These are phyloP conservation scores for Endoconidiophora polonica DNA, from an alignment of 2,329 filamentous ascomycete species.

Conservation along the genomic window DNA sequence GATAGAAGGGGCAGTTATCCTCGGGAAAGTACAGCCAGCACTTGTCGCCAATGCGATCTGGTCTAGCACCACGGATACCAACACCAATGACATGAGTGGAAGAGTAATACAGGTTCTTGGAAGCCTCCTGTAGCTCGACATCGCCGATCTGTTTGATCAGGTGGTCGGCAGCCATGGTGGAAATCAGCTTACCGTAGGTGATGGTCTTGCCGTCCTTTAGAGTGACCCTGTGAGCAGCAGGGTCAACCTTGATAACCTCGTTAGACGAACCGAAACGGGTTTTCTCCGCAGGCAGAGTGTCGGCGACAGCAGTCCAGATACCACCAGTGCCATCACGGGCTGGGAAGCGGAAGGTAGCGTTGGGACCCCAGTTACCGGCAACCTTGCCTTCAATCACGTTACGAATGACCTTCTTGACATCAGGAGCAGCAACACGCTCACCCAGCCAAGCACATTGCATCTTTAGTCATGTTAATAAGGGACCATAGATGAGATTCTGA, in stretches of 20 bases:
- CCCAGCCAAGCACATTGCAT: conserved; percentile 99
- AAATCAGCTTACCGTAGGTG: conserved; percentile 82
- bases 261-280: conserved; percentile 76
- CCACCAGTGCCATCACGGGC: conserved; percentile 88
- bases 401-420: conserved; percentile 82
- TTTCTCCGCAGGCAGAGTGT: conserved; percentile 84
- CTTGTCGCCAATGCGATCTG: conserved; percentile 95
- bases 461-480: conserved; percentile 27
- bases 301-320: conserved; percentile 95
- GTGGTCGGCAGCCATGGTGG: conserved; percentile 88
- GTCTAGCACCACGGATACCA: conserved; percentile 77
- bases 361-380: conserved; percentile 94
- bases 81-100: conserved; percentile 95
- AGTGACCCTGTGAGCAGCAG: conserved; percentile 65
- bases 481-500: background rate
- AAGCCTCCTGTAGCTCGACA: conserved; percentile 50
- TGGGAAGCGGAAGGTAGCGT: conserved; percentile 96
- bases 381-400: conserved; percentile 95
- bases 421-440: conserved; percentile 92
- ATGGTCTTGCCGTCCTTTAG: conserved; percentile 75
- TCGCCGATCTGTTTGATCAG: conserved; percentile 79
- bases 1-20: conserved; percentile 97
- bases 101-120: conserved; percentile 87
- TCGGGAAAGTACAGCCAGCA: conserved; percentile 99
- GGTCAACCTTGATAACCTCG: conserved; percentile 73